These are phyloP conservation scores for Fonsecaea nubica DNA, from an alignment of 2,329 filamentous ascomycete genomes.

Conservation along the genomic window DNA sequence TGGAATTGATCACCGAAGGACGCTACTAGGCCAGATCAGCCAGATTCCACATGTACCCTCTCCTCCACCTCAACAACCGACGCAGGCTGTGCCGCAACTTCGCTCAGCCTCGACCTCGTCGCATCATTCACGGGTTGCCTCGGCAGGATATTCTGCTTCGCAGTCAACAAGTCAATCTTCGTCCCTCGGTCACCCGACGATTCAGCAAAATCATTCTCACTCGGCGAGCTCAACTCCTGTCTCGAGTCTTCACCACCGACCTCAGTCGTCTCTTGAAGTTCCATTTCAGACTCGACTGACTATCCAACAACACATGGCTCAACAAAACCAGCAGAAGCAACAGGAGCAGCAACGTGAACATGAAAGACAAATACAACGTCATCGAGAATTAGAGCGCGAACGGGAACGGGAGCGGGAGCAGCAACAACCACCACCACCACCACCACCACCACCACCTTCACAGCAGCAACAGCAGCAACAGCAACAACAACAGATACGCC, in stretches of 20 bases:
- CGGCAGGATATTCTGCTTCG: slow-evolving; percentile 30
- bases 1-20: slow-evolving; percentile 34
- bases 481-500: slow-evolving; percentile 30
- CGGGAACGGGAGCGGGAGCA: slow-evolving; percentile 29
- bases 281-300: slow-evolving; percentile 33
- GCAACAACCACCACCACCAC: slow-evolving; percentile 25
- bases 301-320: slow-evolving; percentile 38
- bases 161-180: slow-evolving; percentile 20
- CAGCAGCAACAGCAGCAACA: slow-evolving; percentile 34
- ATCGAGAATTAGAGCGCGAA: slow-evolving; percentile 32
- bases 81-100: slow-evolving; percentile 26
- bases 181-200: slow-evolving; percentile 24
- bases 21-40: slow-evolving; percentile 30
- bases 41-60: slow-evolving; percentile 36
- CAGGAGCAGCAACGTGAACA: slow-evolving; percentile 37
- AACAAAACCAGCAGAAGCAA: slow-evolving; percentile 35
- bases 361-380: slow-evolving; percentile 31
- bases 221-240: slow-evolving; percentile 39
- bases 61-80: slow-evolving; percentile 36
- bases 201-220: slow-evolving; percentile 31
- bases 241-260: slow-evolving; percentile 36
- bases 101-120: slow-evolving; percentile 30
- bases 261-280: slow-evolving; percentile 31
- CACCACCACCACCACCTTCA: slow-evolving; percentile 34
- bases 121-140: slow-evolving; percentile 36